phyloP scores from a whole-genome alignment of 169 alveolate species.

The Perkinsus chesapeaki region DNA sequence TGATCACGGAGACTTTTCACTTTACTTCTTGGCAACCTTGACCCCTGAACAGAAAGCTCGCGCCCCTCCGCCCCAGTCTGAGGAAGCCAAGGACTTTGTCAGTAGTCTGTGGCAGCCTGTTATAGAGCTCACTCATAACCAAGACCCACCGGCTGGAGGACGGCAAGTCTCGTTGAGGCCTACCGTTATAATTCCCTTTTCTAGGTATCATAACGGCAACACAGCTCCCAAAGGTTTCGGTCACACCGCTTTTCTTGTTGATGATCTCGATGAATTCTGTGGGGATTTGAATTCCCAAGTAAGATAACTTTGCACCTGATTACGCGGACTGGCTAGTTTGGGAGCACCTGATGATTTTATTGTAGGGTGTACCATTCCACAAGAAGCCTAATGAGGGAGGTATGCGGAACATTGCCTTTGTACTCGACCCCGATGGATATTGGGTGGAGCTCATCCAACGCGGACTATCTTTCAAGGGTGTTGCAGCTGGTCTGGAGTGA shows the following conservation, averaged over 20 bases:
- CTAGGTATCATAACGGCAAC: conserved; percentile 46
- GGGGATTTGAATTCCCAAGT: conserved; percentile 36
- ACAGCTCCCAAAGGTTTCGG: conserved; percentile 57
- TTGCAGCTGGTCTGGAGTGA: neutral
- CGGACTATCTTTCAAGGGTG: neutral
- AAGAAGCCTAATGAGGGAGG: conserved; percentile 57
- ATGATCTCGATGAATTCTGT: conserved; percentile 45
- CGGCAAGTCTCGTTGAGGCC: neutral
- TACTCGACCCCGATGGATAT: conserved; percentile 58
- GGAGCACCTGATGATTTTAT: conserved; percentile 22
- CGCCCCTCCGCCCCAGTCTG: conserved; percentile 17
- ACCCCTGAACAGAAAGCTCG: neutral
- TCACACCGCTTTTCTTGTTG: conserved; percentile 51
- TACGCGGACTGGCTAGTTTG: neutral
- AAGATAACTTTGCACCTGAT: conserved; percentile 4
- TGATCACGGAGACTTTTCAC: neutral
- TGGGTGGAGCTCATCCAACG: conserved; percentile 54
- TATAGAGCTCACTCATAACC: conserved; percentile 52
- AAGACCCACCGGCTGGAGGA: conserved; percentile 31
- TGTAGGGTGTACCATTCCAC: conserved; percentile 40
- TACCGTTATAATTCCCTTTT: too few species aligned
- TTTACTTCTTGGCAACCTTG: neutral
- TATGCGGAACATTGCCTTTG: conserved; percentile 56
- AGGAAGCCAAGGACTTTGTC: conserved; percentile 33
- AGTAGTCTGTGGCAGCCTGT: conserved; percentile 46